Base-by-base conservation (phyloP, 2,329 filamentous ascomycete genomes). In the Fusarium brevicatenulatum region DNA sequence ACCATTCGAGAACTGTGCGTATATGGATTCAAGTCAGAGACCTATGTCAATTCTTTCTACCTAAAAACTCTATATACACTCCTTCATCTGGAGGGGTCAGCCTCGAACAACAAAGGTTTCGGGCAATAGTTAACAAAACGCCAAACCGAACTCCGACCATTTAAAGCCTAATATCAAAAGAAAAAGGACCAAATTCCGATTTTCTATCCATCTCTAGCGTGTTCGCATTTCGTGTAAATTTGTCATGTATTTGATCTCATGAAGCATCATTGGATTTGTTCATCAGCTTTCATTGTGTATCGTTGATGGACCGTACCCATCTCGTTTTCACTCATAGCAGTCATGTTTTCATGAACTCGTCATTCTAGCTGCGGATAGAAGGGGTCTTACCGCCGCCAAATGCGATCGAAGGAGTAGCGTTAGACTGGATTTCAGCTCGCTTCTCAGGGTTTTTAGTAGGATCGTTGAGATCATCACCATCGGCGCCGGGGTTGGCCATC, bases 401-500 rank as follows among this genome's bases (percentile, higher is more conserved):
- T n/a, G 54, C 62, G 12, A 71, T 50, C 9, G 76, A 71, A 18
- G 76, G 63, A 9, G 65, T 43, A 65, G 73, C 71, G 55, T 46
- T 23, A 30, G 67, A 55, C 25, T 72, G 74, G 34, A 78, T 70
- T 63, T 78, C 77, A 19, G 80, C 81, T 39, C 75, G 77, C 77
- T 83, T 85, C 72, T 83, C 81, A 3, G 82, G 81, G 69, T 85
- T 85, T 74, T 82, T 80, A 21, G 83, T 84, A 13, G 83, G 83
- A 72, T 85, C 84, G 52, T 85, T 85, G 30, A 74, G 60, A 40
- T 80, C 78, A 63, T 85, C 84, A 32, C 83, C 84, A 70, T 86
- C 84, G 28, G 85, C 84, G 18, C 83, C 83, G 28, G 84, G 84
- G 68, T 85, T 86, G 16, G 83, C 84, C 82, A 85, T 85, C 78